Evolutionary conservation across 306 rosid species (phyloP).

Genomic region (Trichosanthes cucumerina): DNA sequence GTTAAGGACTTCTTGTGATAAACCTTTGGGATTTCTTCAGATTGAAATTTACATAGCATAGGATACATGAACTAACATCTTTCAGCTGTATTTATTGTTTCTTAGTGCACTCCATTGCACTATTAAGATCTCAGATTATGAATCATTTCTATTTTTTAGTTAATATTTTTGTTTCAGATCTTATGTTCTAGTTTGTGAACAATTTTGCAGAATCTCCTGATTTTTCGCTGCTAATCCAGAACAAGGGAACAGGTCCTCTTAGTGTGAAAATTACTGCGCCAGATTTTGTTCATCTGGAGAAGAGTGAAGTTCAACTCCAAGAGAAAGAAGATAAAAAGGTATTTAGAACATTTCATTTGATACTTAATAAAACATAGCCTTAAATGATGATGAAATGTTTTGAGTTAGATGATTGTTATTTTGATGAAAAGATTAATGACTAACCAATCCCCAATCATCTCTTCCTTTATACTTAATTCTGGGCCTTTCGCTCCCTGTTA

Average conservation of each 20-base stretch:
- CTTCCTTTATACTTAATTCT: background rate
- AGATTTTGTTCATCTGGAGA: conserved; percentile 25
- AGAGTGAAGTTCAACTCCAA: conserved; percentile 18
- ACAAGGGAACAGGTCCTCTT: conserved; percentile 28
- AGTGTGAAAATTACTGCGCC: conserved; percentile 31
- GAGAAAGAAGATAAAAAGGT: conserved; percentile 28
- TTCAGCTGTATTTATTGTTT: background rate
- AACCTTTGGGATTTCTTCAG: background rate
- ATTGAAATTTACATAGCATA: background rate
- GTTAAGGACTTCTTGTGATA: background rate
- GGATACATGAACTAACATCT: background rate
- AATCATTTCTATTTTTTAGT: background rate
- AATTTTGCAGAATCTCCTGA: conserved; percentile 32
- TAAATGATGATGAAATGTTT: background rate
- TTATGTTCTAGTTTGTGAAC: background rate
- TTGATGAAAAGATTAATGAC: background rate
- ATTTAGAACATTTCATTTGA: background rate
- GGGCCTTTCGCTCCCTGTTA: background rate
- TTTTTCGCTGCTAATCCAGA: conserved; percentile 39
- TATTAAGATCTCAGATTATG: background rate
- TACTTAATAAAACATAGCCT: background rate
- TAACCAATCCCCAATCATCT: background rate
- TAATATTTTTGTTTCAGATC: background rate
- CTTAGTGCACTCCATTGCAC: background rate
- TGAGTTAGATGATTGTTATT: background rate